Conservation (phyloP, 2,329 filamentous ascomycete species). For the Fusarium dlaminii region DNA sequence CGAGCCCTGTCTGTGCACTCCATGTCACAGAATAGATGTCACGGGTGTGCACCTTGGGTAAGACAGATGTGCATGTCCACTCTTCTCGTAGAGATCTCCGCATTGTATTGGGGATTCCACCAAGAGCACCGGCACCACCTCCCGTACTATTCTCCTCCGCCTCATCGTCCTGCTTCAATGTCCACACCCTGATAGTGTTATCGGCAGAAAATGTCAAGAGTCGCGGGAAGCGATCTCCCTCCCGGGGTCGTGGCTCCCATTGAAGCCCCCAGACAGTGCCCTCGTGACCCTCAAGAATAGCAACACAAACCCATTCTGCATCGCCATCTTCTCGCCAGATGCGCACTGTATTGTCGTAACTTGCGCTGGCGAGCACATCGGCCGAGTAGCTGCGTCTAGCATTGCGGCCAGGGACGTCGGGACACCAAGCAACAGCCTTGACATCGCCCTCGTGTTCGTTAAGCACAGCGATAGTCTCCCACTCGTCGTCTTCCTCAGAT, state of each 20-base stretch:
- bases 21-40: constrained; percentile 87
- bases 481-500: constrained; percentile 86
- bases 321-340: constrained; percentile 91
- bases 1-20: constrained; percentile 78
- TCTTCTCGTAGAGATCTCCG: constrained; percentile 79
- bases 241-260: constrained; percentile 64
- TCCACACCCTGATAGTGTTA: constrained; percentile 81
- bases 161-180: constrained; percentile 63
- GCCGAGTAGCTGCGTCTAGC: constrained; percentile 60
- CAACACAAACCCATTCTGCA: constrained; percentile 89
- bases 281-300: constrained; percentile 79
- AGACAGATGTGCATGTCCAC: constrained; percentile 80
- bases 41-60: constrained; percentile 80
- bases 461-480: constrained; percentile 94
- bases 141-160: constrained; percentile 41
- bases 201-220: constrained; percentile 90
- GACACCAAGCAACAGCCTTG: constrained; percentile 93
- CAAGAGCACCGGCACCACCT: constrained; percentile 55
- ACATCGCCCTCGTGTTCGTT: constrained; percentile 96
- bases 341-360: constrained; percentile 91
- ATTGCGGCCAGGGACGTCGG: constrained; percentile 65
- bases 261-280: constrained; percentile 93
- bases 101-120: constrained; percentile 89
- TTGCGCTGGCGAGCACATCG: constrained; percentile 86
- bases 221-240: constrained; percentile 62